Evolutionary conservation across 2,329 filamentous ascomycete genomes (phyloP).

Genomic region (Aspergillus bombycis): DNA sequence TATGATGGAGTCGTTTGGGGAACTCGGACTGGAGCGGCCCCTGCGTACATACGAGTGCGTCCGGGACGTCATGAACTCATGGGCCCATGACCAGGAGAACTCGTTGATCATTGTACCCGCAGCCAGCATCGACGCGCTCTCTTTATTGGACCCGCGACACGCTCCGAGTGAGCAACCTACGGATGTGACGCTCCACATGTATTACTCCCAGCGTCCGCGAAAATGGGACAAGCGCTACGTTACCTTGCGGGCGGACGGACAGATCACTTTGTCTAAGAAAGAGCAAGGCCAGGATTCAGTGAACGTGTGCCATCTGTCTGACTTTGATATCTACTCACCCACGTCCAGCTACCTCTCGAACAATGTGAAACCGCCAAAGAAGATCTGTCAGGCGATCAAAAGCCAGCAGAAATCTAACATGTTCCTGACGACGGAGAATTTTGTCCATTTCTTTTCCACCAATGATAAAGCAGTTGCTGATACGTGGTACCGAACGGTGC

Average conservation of each 20-base stretch:
- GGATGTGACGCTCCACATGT: conserved; percentile 71
- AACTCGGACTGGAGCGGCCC: conserved; percentile 78
- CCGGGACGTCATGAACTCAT: conserved; percentile 87
- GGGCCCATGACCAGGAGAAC: conserved; percentile 82
- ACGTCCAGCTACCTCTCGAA: conserved; percentile 69
- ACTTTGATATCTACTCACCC: conserved; percentile 88
- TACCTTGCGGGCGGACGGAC: conserved; percentile 72
- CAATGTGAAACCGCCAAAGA: conserved; percentile 80
- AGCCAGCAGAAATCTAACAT: conserved; percentile 86
- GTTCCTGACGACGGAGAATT: conserved; percentile 81
- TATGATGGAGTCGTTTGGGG: conserved; percentile 75
- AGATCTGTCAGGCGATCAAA: conserved; percentile 83
- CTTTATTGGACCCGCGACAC: conserved; percentile 62
- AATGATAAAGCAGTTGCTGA: conserved; percentile 69
- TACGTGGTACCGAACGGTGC: conserved; percentile 71
- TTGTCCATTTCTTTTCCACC: conserved; percentile 88
- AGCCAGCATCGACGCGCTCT: conserved; percentile 52
- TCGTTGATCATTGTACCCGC: conserved; percentile 68
- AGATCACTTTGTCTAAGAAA: conserved; percentile 73
- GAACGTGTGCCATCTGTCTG: conserved; percentile 80
- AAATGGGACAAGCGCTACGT: conserved; percentile 89
- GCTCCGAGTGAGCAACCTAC: conserved; percentile 67
- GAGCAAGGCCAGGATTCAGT: conserved; percentile 67
- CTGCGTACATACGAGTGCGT: conserved; percentile 84
- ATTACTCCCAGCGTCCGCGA: conserved; percentile 78